Conservation (phyloP, 2,329 filamentous ascomycete genomes). For the Sarocladium strictum region DNA sequence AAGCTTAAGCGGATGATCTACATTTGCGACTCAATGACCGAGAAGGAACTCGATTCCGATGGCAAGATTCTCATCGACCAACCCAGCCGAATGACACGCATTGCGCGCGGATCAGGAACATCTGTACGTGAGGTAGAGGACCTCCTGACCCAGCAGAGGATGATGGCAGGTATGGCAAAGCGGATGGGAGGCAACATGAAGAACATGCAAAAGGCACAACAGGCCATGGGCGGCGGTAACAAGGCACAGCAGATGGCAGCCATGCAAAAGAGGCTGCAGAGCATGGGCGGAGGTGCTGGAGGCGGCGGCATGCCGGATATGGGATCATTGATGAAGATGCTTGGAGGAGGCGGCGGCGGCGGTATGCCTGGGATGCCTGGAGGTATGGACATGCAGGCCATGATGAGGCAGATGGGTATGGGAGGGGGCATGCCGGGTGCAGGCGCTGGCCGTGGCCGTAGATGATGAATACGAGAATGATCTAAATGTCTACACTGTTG, state of each 20-base stretch:
- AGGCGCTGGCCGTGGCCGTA: conserved; percentile 24
- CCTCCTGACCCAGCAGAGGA: conserved; percentile 91
- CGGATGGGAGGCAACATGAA: conserved; percentile 98
- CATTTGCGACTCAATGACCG: conserved; percentile 97
- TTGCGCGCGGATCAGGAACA: conserved; percentile 85
- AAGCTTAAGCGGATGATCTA: conserved; percentile 99
- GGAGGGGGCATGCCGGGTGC: conserved; percentile 33
- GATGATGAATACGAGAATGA: conserved; percentile 15
- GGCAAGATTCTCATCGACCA: conserved; percentile 92
- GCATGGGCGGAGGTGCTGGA: conserved; percentile 67
- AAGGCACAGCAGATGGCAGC: conserved; percentile 91
- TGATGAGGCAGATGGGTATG: conserved; percentile 69
- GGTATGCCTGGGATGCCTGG: conserved; percentile 20
- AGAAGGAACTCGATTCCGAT: conserved; percentile 90
- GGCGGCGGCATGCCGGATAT: conserved; percentile 70
- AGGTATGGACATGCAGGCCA: conserved; percentile 73
- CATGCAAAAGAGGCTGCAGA: conserved; percentile 92
- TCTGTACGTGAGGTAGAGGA: conserved; percentile 92
- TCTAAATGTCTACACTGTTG: not conserved
- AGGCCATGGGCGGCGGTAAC: conserved; percentile 84
- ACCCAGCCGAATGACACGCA: conserved; percentile 84
- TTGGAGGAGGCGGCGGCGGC: conserved; percentile 58
- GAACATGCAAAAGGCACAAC: conserved; percentile 92
- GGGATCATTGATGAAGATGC: conserved; percentile 85
- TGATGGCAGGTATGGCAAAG: conserved; percentile 99